phyloP scores from a whole-genome alignment of 306 rosid species.

The Mimosa bimucronata region DNA sequence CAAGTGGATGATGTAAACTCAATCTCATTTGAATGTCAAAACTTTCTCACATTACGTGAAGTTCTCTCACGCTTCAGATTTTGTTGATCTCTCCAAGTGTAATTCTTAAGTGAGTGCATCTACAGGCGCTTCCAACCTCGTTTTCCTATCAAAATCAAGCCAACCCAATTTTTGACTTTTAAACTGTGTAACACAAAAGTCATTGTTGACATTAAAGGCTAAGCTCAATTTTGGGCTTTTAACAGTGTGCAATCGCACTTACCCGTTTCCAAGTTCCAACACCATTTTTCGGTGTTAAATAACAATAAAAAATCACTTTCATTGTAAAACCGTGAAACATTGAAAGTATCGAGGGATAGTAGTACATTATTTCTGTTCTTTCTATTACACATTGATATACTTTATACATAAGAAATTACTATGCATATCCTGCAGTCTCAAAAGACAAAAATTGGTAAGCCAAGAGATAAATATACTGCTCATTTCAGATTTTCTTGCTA shows the following conservation, averaged over 20 bases:
- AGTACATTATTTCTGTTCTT: slow-evolving; percentile 23
- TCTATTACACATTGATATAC: slow-evolving; percentile 29
- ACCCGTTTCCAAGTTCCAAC: neutral
- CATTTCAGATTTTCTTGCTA: slow-evolving; percentile 34
- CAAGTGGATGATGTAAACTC: too few relatives aligned
- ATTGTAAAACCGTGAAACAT: neutral
- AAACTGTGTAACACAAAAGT: neutral
- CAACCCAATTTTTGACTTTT: neutral
- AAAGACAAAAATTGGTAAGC: slow-evolving; percentile 28
- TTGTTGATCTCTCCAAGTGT: neutral
- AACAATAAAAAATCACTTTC: neutral
- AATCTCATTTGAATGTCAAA: neutral
- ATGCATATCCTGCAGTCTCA: slow-evolving; percentile 40
- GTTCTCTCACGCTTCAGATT: neutral
- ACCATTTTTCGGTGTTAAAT: neutral
- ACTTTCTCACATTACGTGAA: too few relatives aligned
- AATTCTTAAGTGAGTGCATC: neutral
- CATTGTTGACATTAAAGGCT: neutral
- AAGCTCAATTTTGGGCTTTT: neutral
- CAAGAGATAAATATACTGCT: slow-evolving; percentile 24
- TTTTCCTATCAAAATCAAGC: neutral
- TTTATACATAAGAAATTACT: slow-evolving; percentile 38
- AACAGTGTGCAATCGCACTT: neutral
- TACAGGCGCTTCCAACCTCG: neutral
- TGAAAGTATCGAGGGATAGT: neutral